Evolutionary conservation across 768 basidiomycete genomes (phyloP).

Genomic region (Boletus subcaerulescens): DNA sequence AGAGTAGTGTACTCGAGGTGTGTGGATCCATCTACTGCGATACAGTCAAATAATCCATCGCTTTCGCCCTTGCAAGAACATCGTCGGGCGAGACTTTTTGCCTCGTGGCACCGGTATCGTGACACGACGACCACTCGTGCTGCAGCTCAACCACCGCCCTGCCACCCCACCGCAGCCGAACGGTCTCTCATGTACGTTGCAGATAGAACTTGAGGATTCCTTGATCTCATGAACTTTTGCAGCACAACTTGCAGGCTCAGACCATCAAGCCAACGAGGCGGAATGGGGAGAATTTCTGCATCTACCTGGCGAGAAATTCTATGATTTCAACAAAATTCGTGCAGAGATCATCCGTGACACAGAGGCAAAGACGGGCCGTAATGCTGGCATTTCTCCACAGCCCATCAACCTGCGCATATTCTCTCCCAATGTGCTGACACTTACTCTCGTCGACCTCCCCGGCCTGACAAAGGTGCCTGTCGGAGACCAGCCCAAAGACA

Average conservation of each 20-base stretch:
- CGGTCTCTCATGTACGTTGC: conserved; percentile 41
- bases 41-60: conserved; percentile 5
- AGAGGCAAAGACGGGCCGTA: conserved; percentile 97
- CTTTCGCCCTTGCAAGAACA: conserved; percentile 58
- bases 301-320: conserved; percentile 95
- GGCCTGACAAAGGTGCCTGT: conserved; percentile 95
- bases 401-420: conserved; percentile 98
- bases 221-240: conserved; percentile 5
- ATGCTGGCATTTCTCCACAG: conserved; percentile 94
- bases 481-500: conserved; percentile 94
- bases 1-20: conserved; percentile 91
- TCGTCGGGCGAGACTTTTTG: conserved; percentile 96
- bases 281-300: conserved; percentile 99
- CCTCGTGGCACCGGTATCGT: conserved; percentile 99
- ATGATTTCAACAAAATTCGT: conserved; percentile 95
- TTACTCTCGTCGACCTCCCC: conserved; percentile 96
- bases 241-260: conserved; percentile 43
- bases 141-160: conserved; percentile 91
- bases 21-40: conserved; percentile 15
- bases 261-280: conserved; percentile 81
- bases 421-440: conserved; percentile 95
- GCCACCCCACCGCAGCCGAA: conserved; percentile 46
- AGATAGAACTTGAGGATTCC: background rate
- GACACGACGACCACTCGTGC: conserved; percentile 90
- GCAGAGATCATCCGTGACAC: conserved; percentile 97